Conservation (phyloP, 139 green algal genomes). For the Medakamo hakoo region DNA sequence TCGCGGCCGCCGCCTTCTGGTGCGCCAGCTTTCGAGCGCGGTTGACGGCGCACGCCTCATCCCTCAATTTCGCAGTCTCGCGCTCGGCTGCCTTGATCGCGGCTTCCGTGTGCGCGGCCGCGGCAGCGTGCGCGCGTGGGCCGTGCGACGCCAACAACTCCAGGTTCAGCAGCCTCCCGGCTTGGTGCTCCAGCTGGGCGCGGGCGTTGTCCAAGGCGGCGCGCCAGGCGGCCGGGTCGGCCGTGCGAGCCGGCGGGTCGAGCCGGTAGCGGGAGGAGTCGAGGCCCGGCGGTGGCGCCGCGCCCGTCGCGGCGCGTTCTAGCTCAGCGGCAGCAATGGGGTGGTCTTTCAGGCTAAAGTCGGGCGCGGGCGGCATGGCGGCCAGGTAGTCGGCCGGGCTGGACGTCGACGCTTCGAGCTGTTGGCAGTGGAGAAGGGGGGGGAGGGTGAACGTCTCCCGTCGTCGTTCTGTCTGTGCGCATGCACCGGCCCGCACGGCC, state of each 20-base stretch:
- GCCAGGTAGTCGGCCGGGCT: slow-evolving; percentile 48
- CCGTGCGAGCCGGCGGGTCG: slow-evolving; percentile 25
- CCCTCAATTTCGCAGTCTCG: slow-evolving; percentile 7
- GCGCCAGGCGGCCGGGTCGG: slow-evolving; percentile 38
- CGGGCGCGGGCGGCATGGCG: slow-evolving; percentile 36
- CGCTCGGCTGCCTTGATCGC: not conserved
- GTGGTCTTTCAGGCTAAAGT: slow-evolving; percentile 21
- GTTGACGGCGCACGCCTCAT: slow-evolving; percentile 41
- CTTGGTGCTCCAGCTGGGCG: slow-evolving; percentile 65
- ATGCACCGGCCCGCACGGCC: not conserved
- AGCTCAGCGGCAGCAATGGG: slow-evolving; percentile 16
- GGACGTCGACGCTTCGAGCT: slow-evolving; percentile 29
- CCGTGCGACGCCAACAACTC: slow-evolving; percentile 63
- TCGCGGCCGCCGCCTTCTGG: slow-evolving; percentile 1
- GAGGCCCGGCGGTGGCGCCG: slow-evolving; percentile 36
- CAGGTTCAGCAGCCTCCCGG: slow-evolving; percentile 50
- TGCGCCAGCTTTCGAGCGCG: slow-evolving; percentile 51
- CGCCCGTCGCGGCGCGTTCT: slow-evolving; percentile 10
- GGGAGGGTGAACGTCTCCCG: not conserved
- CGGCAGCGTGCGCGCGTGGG: slow-evolving; percentile 25
- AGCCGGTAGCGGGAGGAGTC: slow-evolving; percentile 48
- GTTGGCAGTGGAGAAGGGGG: not conserved
- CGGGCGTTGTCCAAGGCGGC: slow-evolving; percentile 48
- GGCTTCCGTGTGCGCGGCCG: slow-evolving; percentile 10
- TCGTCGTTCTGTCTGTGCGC: not conserved